These are phyloP conservation scores for Detonula confervacea DNA, from an alignment of 352 stramenopile species.

Conservation along the genomic window DNA sequence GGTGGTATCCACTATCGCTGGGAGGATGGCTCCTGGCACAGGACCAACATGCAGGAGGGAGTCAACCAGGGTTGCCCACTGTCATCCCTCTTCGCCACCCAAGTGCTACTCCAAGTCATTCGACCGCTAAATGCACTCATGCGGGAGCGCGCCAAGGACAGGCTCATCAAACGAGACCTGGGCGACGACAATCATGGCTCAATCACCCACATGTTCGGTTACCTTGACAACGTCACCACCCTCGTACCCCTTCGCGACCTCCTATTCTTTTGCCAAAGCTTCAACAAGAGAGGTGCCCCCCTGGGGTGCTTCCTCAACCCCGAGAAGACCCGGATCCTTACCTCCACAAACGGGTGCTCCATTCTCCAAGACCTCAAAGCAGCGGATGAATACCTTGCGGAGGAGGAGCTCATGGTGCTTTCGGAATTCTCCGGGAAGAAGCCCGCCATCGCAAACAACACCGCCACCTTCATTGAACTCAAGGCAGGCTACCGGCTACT, in stretches of 20 bases:
- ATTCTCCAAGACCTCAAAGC: neutral
- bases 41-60: neutral
- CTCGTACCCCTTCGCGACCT: neutral
- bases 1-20: conserved; percentile 16
- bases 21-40: neutral
- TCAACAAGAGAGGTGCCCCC: neutral
- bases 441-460: no score
- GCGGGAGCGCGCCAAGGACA: neutral
- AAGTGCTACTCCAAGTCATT: neutral
- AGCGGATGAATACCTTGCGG: no score
- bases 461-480: no score
- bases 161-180: neutral
- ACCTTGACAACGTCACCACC: neutral
- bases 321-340: conserved; percentile 7
- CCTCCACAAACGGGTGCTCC: neutral
- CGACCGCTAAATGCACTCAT: neutral
- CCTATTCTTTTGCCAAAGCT: conserved; percentile 1
- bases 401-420: no score
- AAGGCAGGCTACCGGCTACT: no score
- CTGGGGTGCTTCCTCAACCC: neutral
- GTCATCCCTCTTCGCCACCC: conserved; percentile 8
- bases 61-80: conserved; percentile 19
- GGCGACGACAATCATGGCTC: neutral
- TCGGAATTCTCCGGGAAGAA: no score
- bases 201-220: conserved; percentile 7